phyloP scores from a whole-genome alignment of 1,139 yeast genomes.

The Saccharomyces hybrid region DNA sequence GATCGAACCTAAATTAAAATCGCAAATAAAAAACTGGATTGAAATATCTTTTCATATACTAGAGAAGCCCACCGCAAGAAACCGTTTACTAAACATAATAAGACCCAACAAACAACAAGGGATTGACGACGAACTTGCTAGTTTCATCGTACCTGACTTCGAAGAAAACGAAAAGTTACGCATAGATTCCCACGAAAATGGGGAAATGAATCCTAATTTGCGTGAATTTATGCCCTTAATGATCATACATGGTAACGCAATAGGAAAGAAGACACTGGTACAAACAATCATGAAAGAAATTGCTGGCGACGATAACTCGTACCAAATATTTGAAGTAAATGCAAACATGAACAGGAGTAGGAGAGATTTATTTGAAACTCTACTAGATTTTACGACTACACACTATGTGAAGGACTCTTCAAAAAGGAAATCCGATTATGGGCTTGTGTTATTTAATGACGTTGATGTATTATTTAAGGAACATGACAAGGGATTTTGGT shows the following conservation, averaged over 20 bases:
- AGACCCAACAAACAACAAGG: constrained; percentile 13
- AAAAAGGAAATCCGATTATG: constrained; percentile 39
- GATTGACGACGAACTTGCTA: constrained; percentile 33
- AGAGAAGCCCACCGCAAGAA: constrained; percentile 34
- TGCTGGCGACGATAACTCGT: constrained; percentile 36
- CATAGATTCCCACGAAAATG: constrained; percentile 26
- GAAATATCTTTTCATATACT: constrained; percentile 41
- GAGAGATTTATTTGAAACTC: constrained; percentile 55
- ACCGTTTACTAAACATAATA: constrained; percentile 27
- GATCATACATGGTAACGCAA: constrained; percentile 65
- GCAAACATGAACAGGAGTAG: constrained; percentile 65
- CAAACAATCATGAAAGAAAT: constrained; percentile 60
- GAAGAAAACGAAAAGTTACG: constrained; percentile 23
- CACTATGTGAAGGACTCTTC: constrained; percentile 55
- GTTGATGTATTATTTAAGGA: constrained; percentile 76
- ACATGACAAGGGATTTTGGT: constrained; percentile 73
- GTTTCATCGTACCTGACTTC: constrained; percentile 37
- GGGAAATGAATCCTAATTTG: constrained; percentile 17
- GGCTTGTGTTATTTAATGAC: constrained; percentile 75
- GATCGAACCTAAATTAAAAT: constrained; percentile 25
- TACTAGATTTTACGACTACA: constrained; percentile 78
- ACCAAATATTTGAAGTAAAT: constrained; percentile 72
- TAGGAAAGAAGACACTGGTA: constrained; percentile 72
- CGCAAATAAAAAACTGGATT: constrained; percentile 42
- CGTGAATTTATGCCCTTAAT: constrained; percentile 50